Evolutionary conservation across 371 early-diverging fungal genomes (phyloP).

Genomic region (Coemansia sp.): DNA sequence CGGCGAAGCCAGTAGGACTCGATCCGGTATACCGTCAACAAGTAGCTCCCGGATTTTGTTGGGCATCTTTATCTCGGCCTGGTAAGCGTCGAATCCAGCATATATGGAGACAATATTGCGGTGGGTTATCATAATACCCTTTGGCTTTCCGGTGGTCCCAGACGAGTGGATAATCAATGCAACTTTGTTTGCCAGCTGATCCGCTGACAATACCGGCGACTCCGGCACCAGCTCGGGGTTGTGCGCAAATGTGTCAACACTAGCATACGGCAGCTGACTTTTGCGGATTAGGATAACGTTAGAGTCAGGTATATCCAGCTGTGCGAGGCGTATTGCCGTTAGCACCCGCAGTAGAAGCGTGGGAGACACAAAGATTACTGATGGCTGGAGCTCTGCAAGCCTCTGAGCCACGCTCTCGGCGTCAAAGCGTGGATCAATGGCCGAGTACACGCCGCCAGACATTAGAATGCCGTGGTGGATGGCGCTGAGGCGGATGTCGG

Average conservation of each 20-base stretch:
- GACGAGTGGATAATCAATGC: slow-evolving; percentile 92
- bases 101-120: slow-evolving; percentile 27
- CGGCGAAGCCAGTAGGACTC: slow-evolving; percentile 12
- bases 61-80: neutral
- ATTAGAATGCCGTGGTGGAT: slow-evolving; percentile 32
- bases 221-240: neutral
- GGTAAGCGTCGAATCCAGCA: slow-evolving; percentile 1
- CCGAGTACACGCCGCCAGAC: slow-evolving; percentile 29
- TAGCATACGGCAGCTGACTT: neutral
- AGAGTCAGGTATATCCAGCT: neutral
- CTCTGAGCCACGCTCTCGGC: slow-evolving; percentile 1
- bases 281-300: slow-evolving; percentile 13
- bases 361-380: slow-evolving; percentile 23
- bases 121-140: slow-evolving; percentile 89
- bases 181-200: slow-evolving; percentile 8
- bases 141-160: slow-evolving; percentile 91
- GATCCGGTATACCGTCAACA: neutral
- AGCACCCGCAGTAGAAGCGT: slow-evolving; percentile 13
- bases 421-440: slow-evolving; percentile 12
- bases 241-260: neutral
- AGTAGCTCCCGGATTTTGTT: neutral
- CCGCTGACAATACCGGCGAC: neutral
- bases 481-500: slow-evolving; percentile 14
- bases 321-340: neutral
- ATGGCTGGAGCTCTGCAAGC: slow-evolving; percentile 2